Evolutionary conservation across 495 filamentous ascomycete genomes (phyloP).

Genomic region (Viridothelium virens): DNA sequence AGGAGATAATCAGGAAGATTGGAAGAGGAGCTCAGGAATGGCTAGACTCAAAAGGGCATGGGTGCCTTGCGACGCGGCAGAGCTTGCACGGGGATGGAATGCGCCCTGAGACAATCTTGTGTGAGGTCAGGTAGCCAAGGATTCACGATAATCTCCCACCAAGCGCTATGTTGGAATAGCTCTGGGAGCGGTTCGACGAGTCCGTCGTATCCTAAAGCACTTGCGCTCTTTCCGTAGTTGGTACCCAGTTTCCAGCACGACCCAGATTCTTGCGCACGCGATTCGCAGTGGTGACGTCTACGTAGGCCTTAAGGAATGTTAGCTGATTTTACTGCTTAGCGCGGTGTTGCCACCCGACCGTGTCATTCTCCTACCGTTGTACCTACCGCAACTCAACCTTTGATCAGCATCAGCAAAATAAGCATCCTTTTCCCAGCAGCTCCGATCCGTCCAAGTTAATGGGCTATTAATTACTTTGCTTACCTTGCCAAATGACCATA

Average conservation of each 20-base stretch:
- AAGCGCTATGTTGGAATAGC: not conserved
- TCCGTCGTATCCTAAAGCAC: too few relatives aligned
- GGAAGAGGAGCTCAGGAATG: not conserved
- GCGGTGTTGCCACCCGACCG: not conserved
- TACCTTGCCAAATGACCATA: too few relatives aligned
- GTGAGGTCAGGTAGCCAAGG: not conserved
- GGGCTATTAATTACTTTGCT: too few relatives aligned
- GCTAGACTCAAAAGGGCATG: conserved; percentile 1
- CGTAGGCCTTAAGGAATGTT: not conserved
- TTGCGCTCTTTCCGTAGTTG: too few relatives aligned
- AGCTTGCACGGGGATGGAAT: not conserved
- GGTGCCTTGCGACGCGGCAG: not conserved
- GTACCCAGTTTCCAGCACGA: too few relatives aligned
- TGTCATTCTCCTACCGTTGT: not conserved
- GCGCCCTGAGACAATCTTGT: not conserved
- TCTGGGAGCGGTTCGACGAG: too few relatives aligned
- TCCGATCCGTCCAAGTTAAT: too few relatives aligned
- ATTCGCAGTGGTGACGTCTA: not conserved
- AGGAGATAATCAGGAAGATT: not conserved
- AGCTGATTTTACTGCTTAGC: not conserved
- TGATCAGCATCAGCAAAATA: not conserved
- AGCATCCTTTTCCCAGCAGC: too few relatives aligned
- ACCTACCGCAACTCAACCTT: not conserved
- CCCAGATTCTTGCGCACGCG: not conserved
- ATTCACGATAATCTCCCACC: not conserved